Base-by-base conservation (phyloP, 1,284 basidiomycete species). In the Cutaneotrichosporon spelunceum region DNA sequence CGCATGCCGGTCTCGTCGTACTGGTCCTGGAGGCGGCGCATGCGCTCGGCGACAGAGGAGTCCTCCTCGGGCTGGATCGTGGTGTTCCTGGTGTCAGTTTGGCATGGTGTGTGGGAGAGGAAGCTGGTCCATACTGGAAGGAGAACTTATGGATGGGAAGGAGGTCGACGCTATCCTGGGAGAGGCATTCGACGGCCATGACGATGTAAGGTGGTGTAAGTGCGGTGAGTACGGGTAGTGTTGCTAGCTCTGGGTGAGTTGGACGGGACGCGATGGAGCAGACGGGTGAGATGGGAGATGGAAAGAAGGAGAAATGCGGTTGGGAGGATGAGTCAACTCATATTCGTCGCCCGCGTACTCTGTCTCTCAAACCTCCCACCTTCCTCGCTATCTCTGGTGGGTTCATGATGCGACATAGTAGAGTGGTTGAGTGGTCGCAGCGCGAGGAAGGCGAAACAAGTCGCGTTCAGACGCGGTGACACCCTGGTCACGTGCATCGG, bases 1-100 rank as follows among this genome's bases (percentile, higher is more conserved):
- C 93, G 85, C 88, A 95, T 94, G 5, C 92, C 95, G 75, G 89
- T 92, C 78, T 96, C 91, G 75, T 93, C 91, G 84, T 94, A 98
- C 76, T 98, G 95, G 76, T 93, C 92, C 77, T 97, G 91, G 3
- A 95, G 84, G 9, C 91, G 86, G 75, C 91, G 89, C 19, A 95
- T 82, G 59, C 91, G 88, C 14, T 90, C 90, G 3, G 91, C 88
- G 0, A 97, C 94, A 0, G 92, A 95, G 0, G 92, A 90, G 72
- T 97, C 94, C 75, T 98, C 95, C 74, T 98, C 95, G 7, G 93
- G 91, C 76, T 97, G 94, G 0, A 91, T 86, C 9, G 58, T 47
- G 3, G 66, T 67, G 62, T 60, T 64, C 45, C 66, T 67, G 50
- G 1, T 2, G 26, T 50, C 19, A 50, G 48, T 27, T 27, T 33